phyloP scores from a whole-genome alignment of 2,329 filamentous ascomycete species.

The Fusarium zealandicum region DNA sequence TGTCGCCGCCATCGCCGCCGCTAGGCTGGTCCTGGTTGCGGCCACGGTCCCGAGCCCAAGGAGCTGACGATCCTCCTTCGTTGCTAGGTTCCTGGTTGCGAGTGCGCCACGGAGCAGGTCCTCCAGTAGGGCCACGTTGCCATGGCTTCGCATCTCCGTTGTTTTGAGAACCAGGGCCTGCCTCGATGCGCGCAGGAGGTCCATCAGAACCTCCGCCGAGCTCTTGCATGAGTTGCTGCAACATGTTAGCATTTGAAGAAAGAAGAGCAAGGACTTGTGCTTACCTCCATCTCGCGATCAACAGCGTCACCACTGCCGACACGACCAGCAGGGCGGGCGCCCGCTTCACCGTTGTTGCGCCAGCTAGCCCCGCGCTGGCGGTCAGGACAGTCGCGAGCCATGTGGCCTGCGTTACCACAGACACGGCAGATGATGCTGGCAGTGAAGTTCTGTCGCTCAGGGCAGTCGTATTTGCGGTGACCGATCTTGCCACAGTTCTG shows the following conservation, averaged over 20 bases:
- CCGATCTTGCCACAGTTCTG: constrained; percentile 99
- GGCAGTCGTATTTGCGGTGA: constrained; percentile 98
- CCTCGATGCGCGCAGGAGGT: constrained; percentile 84
- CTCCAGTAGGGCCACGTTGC: constrained; percentile 85
- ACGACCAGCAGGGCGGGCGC: constrained; percentile 63
- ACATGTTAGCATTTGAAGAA: constrained; percentile 50
- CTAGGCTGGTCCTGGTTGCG: constrained; percentile 53
- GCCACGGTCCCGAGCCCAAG: constrained; percentile 69
- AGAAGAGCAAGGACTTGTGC: constrained; percentile 41
- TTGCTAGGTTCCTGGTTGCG: constrained; percentile 61
- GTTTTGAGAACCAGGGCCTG: constrained; percentile 68
- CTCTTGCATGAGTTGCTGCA: constrained; percentile 95
- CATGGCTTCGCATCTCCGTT: constrained; percentile 79
- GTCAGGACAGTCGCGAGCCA: constrained; percentile 97
- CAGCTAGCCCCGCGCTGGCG: constrained; percentile 88
- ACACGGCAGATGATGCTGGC: constrained; percentile 98
- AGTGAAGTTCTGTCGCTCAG: constrained; percentile 97
- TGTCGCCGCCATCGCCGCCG: constrained; percentile 39
- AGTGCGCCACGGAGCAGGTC: constrained; percentile 79
- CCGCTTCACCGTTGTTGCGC: constrained; percentile 76
- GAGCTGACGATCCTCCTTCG: constrained; percentile 59
- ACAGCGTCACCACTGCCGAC: constrained; percentile 83
- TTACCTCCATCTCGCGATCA: constrained; percentile 93
- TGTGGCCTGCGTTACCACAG: constrained; percentile 96
- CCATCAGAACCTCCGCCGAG: constrained; percentile 70